These are phyloP conservation scores for Populus pruinosa DNA, from an alignment of 345 rosid species.

Conservation along the genomic window DNA sequence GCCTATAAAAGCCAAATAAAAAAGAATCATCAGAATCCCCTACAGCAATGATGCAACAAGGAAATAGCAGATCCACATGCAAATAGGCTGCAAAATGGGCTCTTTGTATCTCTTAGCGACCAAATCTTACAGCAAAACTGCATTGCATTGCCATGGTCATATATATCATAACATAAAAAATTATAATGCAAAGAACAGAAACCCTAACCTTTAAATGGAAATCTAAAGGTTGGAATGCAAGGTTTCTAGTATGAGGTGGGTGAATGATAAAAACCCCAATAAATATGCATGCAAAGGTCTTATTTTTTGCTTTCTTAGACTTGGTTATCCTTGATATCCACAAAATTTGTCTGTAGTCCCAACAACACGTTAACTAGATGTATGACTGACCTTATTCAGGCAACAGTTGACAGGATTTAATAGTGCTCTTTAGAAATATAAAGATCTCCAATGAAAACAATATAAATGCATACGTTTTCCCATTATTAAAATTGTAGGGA, in stretches of 20 bases:
- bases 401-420: not conserved
- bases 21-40: not conserved
- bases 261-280: not conserved
- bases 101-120: not conserved
- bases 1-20: conserved; percentile 39
- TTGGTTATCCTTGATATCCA: not conserved
- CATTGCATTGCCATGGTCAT: not conserved
- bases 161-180: not conserved
- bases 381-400: not conserved
- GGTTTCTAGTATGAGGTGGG: not conserved
- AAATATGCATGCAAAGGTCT: not conserved
- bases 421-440: not conserved
- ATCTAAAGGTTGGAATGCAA: not conserved
- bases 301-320: not conserved
- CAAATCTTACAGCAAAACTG: not conserved
- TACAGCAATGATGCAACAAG: not conserved
- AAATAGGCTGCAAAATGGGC: not conserved
- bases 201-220: not conserved
- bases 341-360: not conserved
- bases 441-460: not conserved
- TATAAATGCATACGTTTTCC: not conserved
- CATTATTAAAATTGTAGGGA: not conserved
- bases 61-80: not conserved
- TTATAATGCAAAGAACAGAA: not conserved
- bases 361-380: not conserved